These are phyloP conservation scores for Drosera spatulata DNA, from an alignment of 179 eudicot genomes.

Conservation along the genomic window DNA sequence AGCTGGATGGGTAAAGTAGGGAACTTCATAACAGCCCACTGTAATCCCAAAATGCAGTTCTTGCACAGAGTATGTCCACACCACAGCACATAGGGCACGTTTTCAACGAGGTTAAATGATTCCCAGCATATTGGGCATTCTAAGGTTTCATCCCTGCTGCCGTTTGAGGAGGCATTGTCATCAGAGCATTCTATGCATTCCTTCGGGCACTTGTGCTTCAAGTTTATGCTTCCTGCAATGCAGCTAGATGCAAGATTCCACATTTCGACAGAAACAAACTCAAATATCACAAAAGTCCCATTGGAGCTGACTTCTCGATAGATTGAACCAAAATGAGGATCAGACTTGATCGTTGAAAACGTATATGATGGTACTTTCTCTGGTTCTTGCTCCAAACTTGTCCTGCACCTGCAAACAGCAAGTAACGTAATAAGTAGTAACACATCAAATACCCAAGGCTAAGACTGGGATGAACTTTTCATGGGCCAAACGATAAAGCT, in stretches of 20 bases:
- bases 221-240: slow-evolving; percentile 7
- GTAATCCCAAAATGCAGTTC: slow-evolving; percentile 42
- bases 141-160: slow-evolving; percentile 37
- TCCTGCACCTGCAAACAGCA: too few relatives aligned
- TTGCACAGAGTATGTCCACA: slow-evolving; percentile 64
- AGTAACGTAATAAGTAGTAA: too few relatives aligned
- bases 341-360: too few relatives aligned
- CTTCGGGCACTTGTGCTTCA: slow-evolving; percentile 3
- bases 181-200: slow-evolving; percentile 37
- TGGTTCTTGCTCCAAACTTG: too few relatives aligned
- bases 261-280: not conserved
- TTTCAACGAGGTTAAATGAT: slow-evolving; percentile 55
- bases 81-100: slow-evolving; percentile 55
- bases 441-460: too few relatives aligned
- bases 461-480: too few relatives aligned
- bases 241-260: slow-evolving; percentile 10
- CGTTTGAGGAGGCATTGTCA: slow-evolving; percentile 33
- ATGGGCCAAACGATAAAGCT: too few relatives aligned
- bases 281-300: too few relatives aligned
- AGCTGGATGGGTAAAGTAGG: slow-evolving; percentile 41
- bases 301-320: too few relatives aligned
- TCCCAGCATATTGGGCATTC: slow-evolving; percentile 65
- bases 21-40: slow-evolving; percentile 45
- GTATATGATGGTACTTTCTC: too few relatives aligned
- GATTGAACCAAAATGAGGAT: too few relatives aligned